Evolutionary conservation across 352 stramenopile species (phyloP), one percentile per base, ranked within the genome.

Genomic region (Phytophthora palmivora): DNA sequence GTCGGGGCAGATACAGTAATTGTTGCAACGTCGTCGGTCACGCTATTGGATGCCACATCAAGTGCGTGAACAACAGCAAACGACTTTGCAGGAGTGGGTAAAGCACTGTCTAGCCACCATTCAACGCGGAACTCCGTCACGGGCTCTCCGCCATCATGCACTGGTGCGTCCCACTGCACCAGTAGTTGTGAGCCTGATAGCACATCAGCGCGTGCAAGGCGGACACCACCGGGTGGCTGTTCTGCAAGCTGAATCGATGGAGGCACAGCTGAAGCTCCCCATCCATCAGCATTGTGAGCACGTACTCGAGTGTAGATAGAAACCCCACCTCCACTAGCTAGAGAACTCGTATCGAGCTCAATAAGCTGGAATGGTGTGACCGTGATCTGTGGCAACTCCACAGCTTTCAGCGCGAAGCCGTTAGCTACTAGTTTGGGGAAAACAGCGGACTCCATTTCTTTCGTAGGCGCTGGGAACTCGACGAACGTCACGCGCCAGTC

Each of bases 401-500:
- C 63, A 3, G 86, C 86, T 9, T 67, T 43, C 3, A 95, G 58
- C 2, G 72, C 58, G 38, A 73, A 70, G 6, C 79, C 79, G 28
- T 95, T 95, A 0, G 76, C 70, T 18, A 54, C 58, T 5, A 92
- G 42, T 4, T 42, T 43, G 4, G 73, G 73, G 42, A 78, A 75
- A 1, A 70, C 60, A 9, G 45, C 45, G 14, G 43, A 32, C 11
- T 48, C 64, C 48, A 44, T 68, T n/a, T 45, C 47, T 10, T 21
- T 53, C 4, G 37, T 34, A 33, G 65, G 65, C 8, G 21, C 56
- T 22, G 41, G 58, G 58, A 98, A 98, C 9, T 92, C 87, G 0
- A 89, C 64, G 65, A 98, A 98, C 5, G 95, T 98, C 16, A 98
- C 67, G 22, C 89, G 79, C 96, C 96, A 98, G 45, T 94, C 81